phyloP scores from a whole-genome alignment of 2,329 filamentous ascomycete species.

The Talaromyces sp. region DNA sequence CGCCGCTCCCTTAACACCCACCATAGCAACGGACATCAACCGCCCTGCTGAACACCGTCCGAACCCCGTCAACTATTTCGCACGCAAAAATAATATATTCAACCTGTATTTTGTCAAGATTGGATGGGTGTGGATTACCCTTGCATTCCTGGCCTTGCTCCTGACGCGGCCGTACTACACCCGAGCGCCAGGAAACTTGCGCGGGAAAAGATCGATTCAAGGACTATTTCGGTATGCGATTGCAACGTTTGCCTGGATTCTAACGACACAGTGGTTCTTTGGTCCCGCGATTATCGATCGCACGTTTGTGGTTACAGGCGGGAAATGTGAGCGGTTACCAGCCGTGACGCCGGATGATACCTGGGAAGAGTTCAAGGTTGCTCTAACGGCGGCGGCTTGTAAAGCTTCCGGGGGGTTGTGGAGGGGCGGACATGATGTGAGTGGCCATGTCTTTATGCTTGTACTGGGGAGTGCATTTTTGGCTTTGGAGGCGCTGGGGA shows the following conservation, averaged over 20 bases:
- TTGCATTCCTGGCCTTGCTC: slow-evolving; percentile 68
- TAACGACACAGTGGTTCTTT: slow-evolving; percentile 96
- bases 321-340: slow-evolving; percentile 64
- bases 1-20: slow-evolving; percentile 11
- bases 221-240: slow-evolving; percentile 66
- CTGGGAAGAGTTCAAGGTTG: slow-evolving; percentile 44
- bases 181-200: slow-evolving; percentile 40
- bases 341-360: neutral
- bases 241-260: slow-evolving; percentile 75
- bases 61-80: slow-evolving; percentile 67
- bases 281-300: slow-evolving; percentile 87
- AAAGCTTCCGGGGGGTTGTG: slow-evolving; percentile 78
- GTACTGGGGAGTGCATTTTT: slow-evolving; percentile 80
- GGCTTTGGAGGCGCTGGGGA: slow-evolving; percentile 72
- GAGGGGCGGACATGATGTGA: slow-evolving; percentile 94
- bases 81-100: slow-evolving; percentile 87
- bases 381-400: slow-evolving; percentile 74
- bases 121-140: slow-evolving; percentile 87
- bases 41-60: slow-evolving; percentile 8
- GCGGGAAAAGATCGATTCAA: slow-evolving; percentile 50
- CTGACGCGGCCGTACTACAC: slow-evolving; percentile 61
- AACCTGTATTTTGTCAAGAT: slow-evolving; percentile 92
- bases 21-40: slow-evolving; percentile 9
- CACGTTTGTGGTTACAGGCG: slow-evolving; percentile 82
- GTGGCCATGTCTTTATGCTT: slow-evolving; percentile 89